Conservation (phyloP, 225 moss, liverwort and hornwort species). For the Sphagnum tenellum region DNA sequence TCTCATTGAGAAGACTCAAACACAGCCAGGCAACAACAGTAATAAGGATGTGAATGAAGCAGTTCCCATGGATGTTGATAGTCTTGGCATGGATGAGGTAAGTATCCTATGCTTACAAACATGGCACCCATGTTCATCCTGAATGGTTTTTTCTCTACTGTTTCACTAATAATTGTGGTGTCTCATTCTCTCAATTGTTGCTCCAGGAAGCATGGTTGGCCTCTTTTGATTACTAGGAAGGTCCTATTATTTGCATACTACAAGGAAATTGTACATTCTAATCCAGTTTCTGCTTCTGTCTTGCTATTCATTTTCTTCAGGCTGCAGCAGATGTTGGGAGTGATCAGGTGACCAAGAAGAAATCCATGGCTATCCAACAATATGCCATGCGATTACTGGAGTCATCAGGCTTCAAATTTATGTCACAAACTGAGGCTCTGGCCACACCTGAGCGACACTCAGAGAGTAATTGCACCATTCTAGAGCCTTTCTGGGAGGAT, state of each 20-base stretch:
- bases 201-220: no score
- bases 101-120: background rate
- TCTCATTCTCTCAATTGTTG: no score
- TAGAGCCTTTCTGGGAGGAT: conserved; percentile 50
- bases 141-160: no score
- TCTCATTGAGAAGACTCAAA: conserved; percentile 12
- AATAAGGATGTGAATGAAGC: conserved; percentile 23
- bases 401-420: conserved; percentile 18
- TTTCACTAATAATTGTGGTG: no score
- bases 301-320: no score
- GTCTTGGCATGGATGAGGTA: conserved; percentile 45
- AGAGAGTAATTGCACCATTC: conserved; percentile 22
- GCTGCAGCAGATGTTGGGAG: no score
- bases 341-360: no score
- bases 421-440: conserved; percentile 58
- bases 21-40: background rate
- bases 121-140: no score
- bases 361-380: background rate
- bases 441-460: conserved; percentile 35
- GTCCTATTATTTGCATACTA: no score
- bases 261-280: no score
- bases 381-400: conserved; percentile 61
- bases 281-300: no score
- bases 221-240: no score
- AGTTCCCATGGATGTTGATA: conserved; percentile 73